Base-by-base conservation (phyloP, 2,329 filamentous ascomycete species). In the Pseudogymnoascus sp. region DNA sequence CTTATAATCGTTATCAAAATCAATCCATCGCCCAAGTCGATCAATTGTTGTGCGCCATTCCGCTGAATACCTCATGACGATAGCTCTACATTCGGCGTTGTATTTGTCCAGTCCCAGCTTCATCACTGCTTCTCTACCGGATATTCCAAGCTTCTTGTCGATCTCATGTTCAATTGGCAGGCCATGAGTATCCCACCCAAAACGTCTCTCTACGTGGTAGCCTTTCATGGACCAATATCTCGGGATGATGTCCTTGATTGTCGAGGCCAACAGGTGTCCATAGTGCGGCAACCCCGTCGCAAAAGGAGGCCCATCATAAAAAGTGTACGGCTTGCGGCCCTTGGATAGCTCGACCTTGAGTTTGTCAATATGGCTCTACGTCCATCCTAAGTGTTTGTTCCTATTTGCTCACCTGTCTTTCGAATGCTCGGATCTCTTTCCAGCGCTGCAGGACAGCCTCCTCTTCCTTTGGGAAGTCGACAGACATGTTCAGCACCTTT, bases 141-240 rank as follows among this genome's bases (percentile, higher is more conserved):
- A 90, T 72, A 96, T 93, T 42, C 90, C 90, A 68, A 96, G 82
- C 77, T 93, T 93, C 83, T 97, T 97, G 81, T 97, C 93, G 73
- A 97, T 97, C 78, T 97, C 93, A 75, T 96, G 91, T 79, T 97
- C 93, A 69, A 97, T 95, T 15, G 93, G 93, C 62, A 97, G 82
- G 66, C 93, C 60, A 74, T 97, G 93, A 1, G 93, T 91, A 74
- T 97, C 93, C 93, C 93, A 97, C 62, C 93, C 93, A 69, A 97
- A 97, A 65, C 93, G 85, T 68, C 93, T 85, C 79, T 95, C 91
- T 62, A 97, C 93, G 78, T 96, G 89, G 74, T 87, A 90, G 15
- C 93, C 93, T 75, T 96, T 96, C 93, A 96, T 96, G 61, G 92
- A 92, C 91, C 93, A 97, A 77, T 97, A 97, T 70, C 93, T 83